These are phyloP conservation scores for Afroboletus lepidellus DNA, from an alignment of 1,284 basidiomycete species.

Conservation along the genomic window DNA sequence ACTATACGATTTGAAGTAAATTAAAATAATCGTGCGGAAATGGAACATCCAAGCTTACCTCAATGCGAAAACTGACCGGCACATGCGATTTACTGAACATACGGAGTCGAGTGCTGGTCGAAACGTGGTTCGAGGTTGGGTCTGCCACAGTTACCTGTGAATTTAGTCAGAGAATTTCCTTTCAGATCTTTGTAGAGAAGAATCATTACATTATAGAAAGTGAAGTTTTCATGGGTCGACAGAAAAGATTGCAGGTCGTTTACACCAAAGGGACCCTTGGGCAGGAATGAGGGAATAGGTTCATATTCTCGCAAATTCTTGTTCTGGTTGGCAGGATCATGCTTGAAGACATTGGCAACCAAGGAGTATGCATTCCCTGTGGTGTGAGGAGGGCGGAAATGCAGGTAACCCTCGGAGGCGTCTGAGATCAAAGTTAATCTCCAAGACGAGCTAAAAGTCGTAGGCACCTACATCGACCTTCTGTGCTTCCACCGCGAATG, in stretches of 20 bases:
- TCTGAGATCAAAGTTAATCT: not conserved
- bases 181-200: too few relatives aligned
- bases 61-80: conserved; percentile 2
- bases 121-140: conserved; percentile 11
- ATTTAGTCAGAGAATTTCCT: not conserved
- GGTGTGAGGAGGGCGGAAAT: conserved; percentile 9
- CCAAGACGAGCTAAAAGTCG: not conserved
- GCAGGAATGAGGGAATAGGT: not conserved
- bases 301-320: conserved; percentile 1
- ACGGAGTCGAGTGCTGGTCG: conserved; percentile 10
- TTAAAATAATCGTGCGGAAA: not conserved
- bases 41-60: not conserved
- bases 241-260: conserved; percentile 6
- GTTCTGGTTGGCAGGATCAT: not conserved
- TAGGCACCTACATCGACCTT: conserved; percentile 6
- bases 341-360: conserved; percentile 9
- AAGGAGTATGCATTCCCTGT: conserved; percentile 7
- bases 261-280: not conserved
- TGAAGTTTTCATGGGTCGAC: not conserved
- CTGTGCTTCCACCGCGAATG: not conserved
- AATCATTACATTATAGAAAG: conserved; percentile 12
- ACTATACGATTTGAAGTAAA: not conserved
- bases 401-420: conserved; percentile 3
- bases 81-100: not conserved
- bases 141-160: conserved; percentile 12